Evolutionary conservation across 176 grass and related monocot genomes (phyloP).

Genomic region (Musa itinerans): DNA sequence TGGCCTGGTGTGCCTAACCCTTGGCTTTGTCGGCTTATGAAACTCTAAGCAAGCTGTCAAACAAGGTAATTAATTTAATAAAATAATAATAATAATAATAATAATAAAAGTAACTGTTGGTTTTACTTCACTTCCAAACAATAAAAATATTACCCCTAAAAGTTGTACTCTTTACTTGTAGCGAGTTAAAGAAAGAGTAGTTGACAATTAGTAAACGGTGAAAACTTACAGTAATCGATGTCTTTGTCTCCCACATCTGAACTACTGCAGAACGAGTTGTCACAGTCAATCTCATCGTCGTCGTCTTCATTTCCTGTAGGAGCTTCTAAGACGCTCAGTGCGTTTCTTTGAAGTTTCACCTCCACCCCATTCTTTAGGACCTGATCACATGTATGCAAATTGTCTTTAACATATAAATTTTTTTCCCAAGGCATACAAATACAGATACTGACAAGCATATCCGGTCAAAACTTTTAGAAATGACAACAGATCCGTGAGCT

Average conservation of each 20-base stretch:
- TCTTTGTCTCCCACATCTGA: constrained; percentile 57
- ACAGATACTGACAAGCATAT: not conserved
- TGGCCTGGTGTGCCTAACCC: constrained; percentile 48
- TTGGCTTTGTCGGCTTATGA: constrained; percentile 61
- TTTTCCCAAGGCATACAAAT: not conserved
- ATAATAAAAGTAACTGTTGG: too few relatives aligned
- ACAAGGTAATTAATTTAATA: not conserved
- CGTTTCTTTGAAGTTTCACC: constrained; percentile 14
- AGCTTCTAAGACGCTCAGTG: constrained; percentile 15
- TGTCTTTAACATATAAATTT: not conserved
- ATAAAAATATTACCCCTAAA: too few relatives aligned
- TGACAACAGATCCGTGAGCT: too few relatives aligned
- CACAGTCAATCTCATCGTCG: not conserved
- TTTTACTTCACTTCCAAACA: too few relatives aligned
- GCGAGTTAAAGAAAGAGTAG: not conserved
- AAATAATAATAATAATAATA: not conserved
- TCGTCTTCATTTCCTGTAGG: constrained; percentile 13
- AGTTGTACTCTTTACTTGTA: too few relatives aligned
- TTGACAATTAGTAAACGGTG: not conserved
- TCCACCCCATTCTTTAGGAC: constrained; percentile 18
- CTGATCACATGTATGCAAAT: not conserved
- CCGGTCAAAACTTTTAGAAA: too few relatives aligned
- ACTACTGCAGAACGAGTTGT: constrained; percentile 64
- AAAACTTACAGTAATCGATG: constrained; percentile 12
- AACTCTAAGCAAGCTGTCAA: constrained; percentile 53